Evolutionary conservation across 495 filamentous ascomycete genomes (phyloP).

Genomic region (Pseudevernia furfuracea): DNA sequence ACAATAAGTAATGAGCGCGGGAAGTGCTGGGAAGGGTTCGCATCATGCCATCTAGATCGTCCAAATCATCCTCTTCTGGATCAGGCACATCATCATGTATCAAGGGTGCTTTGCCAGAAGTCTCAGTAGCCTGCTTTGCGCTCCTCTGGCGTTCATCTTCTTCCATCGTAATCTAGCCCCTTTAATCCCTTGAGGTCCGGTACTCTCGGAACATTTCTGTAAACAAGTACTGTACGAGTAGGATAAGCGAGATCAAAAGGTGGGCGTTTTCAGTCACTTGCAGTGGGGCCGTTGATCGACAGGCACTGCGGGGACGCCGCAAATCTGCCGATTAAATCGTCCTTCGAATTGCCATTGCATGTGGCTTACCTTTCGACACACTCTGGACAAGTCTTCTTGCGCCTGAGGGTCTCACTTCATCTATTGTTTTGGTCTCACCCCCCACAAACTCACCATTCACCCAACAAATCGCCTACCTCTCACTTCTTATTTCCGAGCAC

Average conservation of each 20-base stretch:
- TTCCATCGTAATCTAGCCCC: constrained; percentile 22
- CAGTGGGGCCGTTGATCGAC: constrained; percentile 13
- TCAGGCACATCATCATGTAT: constrained; percentile 52
- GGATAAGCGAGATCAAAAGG: neutral
- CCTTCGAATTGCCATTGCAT: neutral
- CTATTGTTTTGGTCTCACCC: neutral
- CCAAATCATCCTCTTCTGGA: constrained; percentile 78
- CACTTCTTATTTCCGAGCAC: neutral
- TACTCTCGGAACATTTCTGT: neutral
- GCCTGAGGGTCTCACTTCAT: neutral
- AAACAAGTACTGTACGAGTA: neutral
- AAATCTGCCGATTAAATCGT: neutral
- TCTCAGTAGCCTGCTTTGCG: neutral
- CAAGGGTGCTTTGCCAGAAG: constrained; percentile 5
- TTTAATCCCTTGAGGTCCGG: neutral
- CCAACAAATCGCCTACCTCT: neutral
- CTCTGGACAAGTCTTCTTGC: constrained; percentile 3
- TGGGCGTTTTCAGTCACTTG: neutral
- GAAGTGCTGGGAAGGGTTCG: neutral
- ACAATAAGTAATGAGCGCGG: constrained; percentile 12
- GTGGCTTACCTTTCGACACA: neutral
- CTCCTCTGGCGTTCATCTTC: constrained; percentile 15
- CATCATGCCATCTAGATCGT: constrained; percentile 76
- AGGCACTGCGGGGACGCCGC: constrained; percentile 7
- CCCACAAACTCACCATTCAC: neutral